Base-by-base conservation (phyloP, 148 eudicot species). In the Bassia scoparia region DNA sequence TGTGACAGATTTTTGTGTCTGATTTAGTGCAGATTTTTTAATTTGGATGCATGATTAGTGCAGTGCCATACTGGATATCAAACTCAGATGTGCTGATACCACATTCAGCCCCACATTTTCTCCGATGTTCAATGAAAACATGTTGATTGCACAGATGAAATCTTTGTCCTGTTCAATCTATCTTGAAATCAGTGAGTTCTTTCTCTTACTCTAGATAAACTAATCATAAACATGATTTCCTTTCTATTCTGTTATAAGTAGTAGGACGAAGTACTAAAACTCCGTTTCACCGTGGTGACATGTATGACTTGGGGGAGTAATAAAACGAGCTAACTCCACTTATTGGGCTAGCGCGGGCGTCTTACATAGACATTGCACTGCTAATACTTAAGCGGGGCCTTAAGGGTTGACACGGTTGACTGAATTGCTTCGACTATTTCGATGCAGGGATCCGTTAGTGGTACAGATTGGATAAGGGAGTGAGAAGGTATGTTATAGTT, bases 391-490 rank as follows among this genome's bases (percentile, higher is more conserved):
- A 44, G 75, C 4, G 84, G 93, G 0, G 89, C 83, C 20, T 72
- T 89, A 58, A 80, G 63, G 74, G 90, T 79, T 18, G 93, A 90
- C 55, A 87, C 90, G 0, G 90, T 89, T 87, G 89, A 87, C 70
- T 89, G 10, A 89, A 87, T 71, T 87, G 93, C 74, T 89, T 77
- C 48, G 89, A 85, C 43, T 43, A 80, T 14, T 85, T 87, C 48
- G 90, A 85, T 60, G 90, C 89, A 30, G 83, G 84, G 27, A 86
- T 3, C 93, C 93, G 2, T 87, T 89, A 54, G 90, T 90, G 93
- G 62, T 89, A 86, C 79, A 88, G 90, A 88, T 90, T 30, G 92
- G 92, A 26, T 77, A 74, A 12, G 92, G 92, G 0, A 84, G 90
- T 54, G 92, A 86, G 74, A 88, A 85, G 79, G 88, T 88, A 1